Base-by-base conservation (phyloP, 495 filamentous ascomycete species). In the Hypomontagnella submonticulosa region DNA sequence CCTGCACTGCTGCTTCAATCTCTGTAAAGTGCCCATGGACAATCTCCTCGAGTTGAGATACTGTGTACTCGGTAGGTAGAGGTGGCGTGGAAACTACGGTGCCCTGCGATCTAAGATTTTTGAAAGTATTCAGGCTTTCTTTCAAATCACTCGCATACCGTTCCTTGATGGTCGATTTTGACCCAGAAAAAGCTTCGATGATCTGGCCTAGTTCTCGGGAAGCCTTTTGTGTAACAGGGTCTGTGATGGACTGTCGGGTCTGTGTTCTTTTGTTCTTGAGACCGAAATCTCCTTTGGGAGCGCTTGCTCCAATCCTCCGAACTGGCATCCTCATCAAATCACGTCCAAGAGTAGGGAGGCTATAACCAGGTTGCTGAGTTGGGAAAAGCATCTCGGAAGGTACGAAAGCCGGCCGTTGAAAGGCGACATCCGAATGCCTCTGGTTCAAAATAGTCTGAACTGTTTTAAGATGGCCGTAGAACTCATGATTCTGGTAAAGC, bases 401-500 rank as follows among this genome's bases (percentile, higher is more conserved):
- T 27, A 63, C 23, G 11, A 59, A 68, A 0, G 42, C 49, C 11
- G 59, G 49, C 20, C 34, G 37, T 55, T 51, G 23, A 27, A 55
- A 68, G 36, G 15, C 23, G 19, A 50, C 30, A 38, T 56, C 49
- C 1, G 65, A 63, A 37, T 60, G 59, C 15, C 48, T 63, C 13
- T 47, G 34, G 34, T 78, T 61, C 19, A 84, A 38, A 15, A 83
- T 61, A 3, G 53, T 30, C 52, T 84, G 82, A 11, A 81, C 81
- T 43, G 67, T 34, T 13, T 71, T n/a, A 13, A 87, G 57, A 59
- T 86, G 79, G 2, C 69, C 30, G 1, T 71, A 75, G 5, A 87
- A 70, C 46, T 81, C 71, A 5, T 77, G 43, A 57, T 87, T 87
- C 10, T 75, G 70, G 44, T 73, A 80, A 16, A 81, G 48, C 0